A percentile compares a stretch with the other conserved stretches of the same genome.
Conservation (phyloP, 352 stramenopile genomes). For the Phytophthora ramorum region DNA sequence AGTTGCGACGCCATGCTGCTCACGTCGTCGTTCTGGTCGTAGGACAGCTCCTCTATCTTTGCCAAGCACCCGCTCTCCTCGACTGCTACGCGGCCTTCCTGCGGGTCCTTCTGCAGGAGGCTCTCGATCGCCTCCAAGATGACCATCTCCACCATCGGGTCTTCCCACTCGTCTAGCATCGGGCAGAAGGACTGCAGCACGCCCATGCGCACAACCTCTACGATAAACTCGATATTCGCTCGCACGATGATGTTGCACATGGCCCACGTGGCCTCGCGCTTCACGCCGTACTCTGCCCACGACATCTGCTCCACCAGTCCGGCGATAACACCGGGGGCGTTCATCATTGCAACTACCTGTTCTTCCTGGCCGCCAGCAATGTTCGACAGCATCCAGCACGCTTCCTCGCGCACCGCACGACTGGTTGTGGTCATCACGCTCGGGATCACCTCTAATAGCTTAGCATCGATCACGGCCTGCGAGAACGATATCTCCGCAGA, state of each 20-base stretch:
- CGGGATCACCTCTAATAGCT: constrained; percentile 83
- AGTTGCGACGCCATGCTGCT: constrained; percentile 75
- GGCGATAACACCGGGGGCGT: constrained; percentile 66
- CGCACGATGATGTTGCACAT: constrained; percentile 89
- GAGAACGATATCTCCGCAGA: constrained; percentile 80
- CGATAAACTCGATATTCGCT: constrained; percentile 61
- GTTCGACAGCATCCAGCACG: constrained; percentile 90
- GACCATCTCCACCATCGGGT: constrained; percentile 87
- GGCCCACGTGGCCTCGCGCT: constrained; percentile 86
- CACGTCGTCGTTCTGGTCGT: constrained; percentile 84
- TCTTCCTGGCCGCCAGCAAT: constrained; percentile 80
- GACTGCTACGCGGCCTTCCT: constrained; percentile 67
- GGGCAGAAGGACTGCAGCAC: constrained; percentile 79
- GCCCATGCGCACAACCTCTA: constrained; percentile 72
- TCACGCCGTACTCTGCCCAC: constrained; percentile 88
- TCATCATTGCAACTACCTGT: constrained; percentile 80
- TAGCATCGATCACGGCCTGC: constrained; percentile 80
- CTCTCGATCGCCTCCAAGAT: constrained; percentile 84
- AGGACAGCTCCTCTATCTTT: constrained; percentile 86
- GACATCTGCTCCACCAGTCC: constrained; percentile 84
- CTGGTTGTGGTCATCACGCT: constrained; percentile 84
- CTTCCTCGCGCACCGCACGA: constrained; percentile 82
- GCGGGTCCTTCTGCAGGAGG: constrained; percentile 70
- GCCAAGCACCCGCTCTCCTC: constrained; percentile 81
- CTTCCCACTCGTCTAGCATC: constrained; percentile 84